A percentile compares a stretch with the other conserved stretches of the same genome.
Evolutionary conservation across 176 grass and related monocot species (phyloP).

Genomic region (Triticum turgidum): DNA sequence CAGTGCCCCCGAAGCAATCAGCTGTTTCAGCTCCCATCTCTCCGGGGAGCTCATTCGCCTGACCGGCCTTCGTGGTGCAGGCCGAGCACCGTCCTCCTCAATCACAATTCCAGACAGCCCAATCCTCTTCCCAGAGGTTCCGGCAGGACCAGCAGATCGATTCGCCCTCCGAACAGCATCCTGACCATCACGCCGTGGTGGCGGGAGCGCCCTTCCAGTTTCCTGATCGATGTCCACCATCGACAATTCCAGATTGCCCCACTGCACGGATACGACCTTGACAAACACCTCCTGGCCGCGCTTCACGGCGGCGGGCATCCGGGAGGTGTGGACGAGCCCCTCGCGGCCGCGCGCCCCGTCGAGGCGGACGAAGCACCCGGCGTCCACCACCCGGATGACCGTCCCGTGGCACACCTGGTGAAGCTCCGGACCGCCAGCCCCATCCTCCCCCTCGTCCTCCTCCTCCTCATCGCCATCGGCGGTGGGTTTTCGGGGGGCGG

Average conservation of each 20-base stretch:
- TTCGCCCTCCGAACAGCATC: conserved; percentile 21
- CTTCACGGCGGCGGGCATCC: conserved; percentile 48
- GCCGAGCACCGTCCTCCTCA: conserved; percentile 32
- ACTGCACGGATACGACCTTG: conserved; percentile 58
- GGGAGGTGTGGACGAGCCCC: conserved; percentile 71
- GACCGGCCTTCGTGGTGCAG: conserved; percentile 19
- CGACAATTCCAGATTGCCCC: conserved; percentile 51
- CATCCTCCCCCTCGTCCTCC: background rate
- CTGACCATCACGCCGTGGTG: conserved; percentile 20
- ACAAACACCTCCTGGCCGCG: conserved; percentile 71
- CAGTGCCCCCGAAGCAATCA: conserved; percentile 73
- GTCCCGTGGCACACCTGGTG: conserved; percentile 53
- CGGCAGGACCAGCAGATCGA: background rate
- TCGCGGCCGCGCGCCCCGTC: conserved; percentile 50
- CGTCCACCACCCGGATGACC: conserved; percentile 51
- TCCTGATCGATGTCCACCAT: conserved; percentile 74
- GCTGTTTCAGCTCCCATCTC: conserved; percentile 72
- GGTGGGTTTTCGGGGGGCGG: background rate
- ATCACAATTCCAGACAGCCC: conserved; percentile 58
- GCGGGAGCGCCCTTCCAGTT: conserved; percentile 53
- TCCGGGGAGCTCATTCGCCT: conserved; percentile 80
- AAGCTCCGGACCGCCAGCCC: conserved; percentile 44
- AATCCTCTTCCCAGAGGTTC: conserved; percentile 11
- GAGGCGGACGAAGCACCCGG: conserved; percentile 70
- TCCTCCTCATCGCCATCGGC: background rate